Conservation (phyloP, 139 green algal species). For the Chlamydomonas sp. region DNA sequence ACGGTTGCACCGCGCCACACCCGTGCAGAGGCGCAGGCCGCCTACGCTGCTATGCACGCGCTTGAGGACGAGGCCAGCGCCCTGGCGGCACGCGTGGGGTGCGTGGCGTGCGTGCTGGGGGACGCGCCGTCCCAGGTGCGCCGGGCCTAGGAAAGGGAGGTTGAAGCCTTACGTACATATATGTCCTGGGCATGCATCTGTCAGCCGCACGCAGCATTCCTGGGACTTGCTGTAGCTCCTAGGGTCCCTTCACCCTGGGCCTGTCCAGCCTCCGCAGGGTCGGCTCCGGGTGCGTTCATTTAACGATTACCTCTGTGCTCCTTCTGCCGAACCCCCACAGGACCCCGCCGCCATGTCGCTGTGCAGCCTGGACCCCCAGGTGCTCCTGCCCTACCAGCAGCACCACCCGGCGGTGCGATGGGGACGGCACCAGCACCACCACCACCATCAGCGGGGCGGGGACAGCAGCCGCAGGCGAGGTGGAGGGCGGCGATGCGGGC, state of each 20-base stretch:
- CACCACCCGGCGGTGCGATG: conserved; percentile 2
- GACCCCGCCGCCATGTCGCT: background rate
- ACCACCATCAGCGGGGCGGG: background rate
- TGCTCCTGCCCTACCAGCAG: background rate
- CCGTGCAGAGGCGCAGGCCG: conserved; percentile 38
- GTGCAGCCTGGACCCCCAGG: background rate
- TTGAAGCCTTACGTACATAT: too few species aligned
- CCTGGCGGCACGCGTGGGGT: conserved; percentile 27
- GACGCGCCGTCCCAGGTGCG: background rate
- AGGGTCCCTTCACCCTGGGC: too few species aligned
- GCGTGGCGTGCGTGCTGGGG: conserved; percentile 34
- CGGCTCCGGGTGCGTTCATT: too few species aligned
- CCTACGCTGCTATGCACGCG: conserved; percentile 58
- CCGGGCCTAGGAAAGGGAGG: background rate
- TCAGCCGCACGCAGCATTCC: too few species aligned
- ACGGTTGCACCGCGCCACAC: background rate
- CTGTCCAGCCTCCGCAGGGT: too few species aligned
- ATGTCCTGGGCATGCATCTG: too few species aligned
- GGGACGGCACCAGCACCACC: background rate
- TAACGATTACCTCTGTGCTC: too few species aligned
- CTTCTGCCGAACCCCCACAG: too few species aligned
- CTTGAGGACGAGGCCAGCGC: conserved; percentile 56
- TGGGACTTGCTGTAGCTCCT: too few species aligned
- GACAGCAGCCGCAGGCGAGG: background rate
- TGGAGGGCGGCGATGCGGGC: background rate